A percentile compares a stretch with the other conserved stretches of the same genome.
phyloP scores from a whole-genome alignment of 805 yeast species.

The Candida caryicola region DNA sequence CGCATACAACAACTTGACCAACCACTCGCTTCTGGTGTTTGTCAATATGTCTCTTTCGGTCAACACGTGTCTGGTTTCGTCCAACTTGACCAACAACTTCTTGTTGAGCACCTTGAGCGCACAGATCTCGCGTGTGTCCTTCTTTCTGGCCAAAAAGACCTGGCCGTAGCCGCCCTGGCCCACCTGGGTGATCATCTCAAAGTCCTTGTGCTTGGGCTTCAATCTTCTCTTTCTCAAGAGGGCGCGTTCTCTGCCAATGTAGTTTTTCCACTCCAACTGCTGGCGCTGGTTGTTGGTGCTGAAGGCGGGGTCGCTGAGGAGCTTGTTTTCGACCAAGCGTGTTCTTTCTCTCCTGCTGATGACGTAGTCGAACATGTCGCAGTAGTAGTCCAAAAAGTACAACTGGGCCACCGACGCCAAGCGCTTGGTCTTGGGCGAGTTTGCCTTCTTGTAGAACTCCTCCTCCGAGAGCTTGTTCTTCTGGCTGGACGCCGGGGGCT shows the following conservation, averaged over 20 bases:
- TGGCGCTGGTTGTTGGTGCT: conserved; percentile 30
- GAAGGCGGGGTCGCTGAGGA: conserved; percentile 50
- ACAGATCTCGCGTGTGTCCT: conserved; percentile 91
- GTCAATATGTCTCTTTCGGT: conserved; percentile 96
- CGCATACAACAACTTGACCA: conserved; percentile 88
- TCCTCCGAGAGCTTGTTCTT: conserved; percentile 22
- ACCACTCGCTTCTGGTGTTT: conserved; percentile 94
- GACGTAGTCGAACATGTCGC: conserved; percentile 92
- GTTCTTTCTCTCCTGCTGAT: conserved; percentile 81
- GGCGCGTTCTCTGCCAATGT: conserved; percentile 80
- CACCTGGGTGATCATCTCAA: conserved; percentile 94
- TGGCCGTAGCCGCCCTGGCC: conserved; percentile 99
- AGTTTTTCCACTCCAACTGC: conserved; percentile 64
- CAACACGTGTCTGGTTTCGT: conserved; percentile 92
- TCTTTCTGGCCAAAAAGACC: conserved; percentile 92
- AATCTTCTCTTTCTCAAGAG: conserved; percentile 82
- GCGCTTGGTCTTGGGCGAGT: conserved; percentile 74
- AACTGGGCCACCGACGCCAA: conserved; percentile 88
- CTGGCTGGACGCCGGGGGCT: conserved; percentile 19
- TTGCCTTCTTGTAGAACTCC: conserved; percentile 58
- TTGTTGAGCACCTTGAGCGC: conserved; percentile 92
- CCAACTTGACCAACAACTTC: conserved; percentile 77
- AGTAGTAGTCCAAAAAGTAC: conserved; percentile 91
- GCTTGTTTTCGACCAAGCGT: conserved; percentile 60
- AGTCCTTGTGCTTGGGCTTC: conserved; percentile 91